Conservation (phyloP, 306 rosid species). For the Cicer cuneatum region DNA sequence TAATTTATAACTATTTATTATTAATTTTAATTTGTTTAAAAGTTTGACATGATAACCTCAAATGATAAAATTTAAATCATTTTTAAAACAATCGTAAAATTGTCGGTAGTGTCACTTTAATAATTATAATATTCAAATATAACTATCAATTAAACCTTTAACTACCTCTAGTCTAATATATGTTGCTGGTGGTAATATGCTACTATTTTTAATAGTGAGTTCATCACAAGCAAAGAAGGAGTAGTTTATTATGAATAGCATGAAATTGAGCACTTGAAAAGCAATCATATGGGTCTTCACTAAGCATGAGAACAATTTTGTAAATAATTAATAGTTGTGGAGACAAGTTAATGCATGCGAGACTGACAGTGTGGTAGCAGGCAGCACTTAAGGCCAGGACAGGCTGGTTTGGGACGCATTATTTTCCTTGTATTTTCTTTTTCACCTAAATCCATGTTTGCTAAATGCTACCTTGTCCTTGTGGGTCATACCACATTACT, state of each 20-base stretch:
- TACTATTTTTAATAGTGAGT: too few species aligned
- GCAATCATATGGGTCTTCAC: neutral
- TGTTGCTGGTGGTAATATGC: too few species aligned
- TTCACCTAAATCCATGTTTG: conserved; percentile 16
- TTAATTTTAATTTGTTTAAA: too few species aligned
- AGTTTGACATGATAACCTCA: too few species aligned
- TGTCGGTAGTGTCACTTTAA: too few species aligned
- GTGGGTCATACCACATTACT: conserved; percentile 34
- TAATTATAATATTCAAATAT: too few species aligned
- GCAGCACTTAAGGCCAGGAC: conserved; percentile 44
- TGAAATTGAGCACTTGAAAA: neutral
- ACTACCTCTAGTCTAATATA: too few species aligned
- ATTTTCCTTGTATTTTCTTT: conserved; percentile 25
- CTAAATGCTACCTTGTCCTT: neutral
- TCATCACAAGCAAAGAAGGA: neutral
- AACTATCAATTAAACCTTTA: too few species aligned
- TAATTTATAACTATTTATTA: too few species aligned
- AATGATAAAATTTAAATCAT: too few species aligned
- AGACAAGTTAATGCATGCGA: conserved; percentile 49
- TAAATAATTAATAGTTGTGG: conserved; percentile 13
- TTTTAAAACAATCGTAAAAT: too few species aligned
- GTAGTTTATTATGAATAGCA: neutral
- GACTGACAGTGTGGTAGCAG: conserved; percentile 44
- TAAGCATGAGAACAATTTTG: conserved; percentile 9
- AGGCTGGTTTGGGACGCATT: conserved; percentile 38